Evolutionary conservation across 2,329 filamentous ascomycete genomes (phyloP).

Genomic region (Dactylellina leptospora): DNA sequence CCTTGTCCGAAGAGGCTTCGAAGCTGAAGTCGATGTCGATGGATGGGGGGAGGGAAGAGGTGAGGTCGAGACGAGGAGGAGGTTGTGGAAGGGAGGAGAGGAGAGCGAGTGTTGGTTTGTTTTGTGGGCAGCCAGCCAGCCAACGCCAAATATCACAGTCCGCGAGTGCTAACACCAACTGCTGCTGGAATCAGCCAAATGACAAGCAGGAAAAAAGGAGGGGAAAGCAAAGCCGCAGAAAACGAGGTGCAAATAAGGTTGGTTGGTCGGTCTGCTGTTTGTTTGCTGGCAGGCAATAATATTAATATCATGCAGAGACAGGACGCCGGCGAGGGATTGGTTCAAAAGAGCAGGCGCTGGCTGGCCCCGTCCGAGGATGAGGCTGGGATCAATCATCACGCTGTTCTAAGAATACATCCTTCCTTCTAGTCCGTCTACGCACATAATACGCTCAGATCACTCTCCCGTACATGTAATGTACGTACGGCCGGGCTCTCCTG

Average conservation of each 20-base stretch:
- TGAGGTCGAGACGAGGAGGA: constrained; percentile 40
- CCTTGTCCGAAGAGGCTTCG: constrained; percentile 13
- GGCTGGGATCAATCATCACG: constrained; percentile 24
- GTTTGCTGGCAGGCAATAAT: constrained; percentile 4
- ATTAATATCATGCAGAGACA: constrained; percentile 5
- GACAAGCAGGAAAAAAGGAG: background rate
- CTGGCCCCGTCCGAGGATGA: constrained; percentile 9
- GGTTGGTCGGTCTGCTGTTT: background rate
- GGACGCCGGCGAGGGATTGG: background rate
- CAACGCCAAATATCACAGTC: background rate
- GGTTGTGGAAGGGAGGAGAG: constrained; percentile 20
- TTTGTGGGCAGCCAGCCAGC: background rate
- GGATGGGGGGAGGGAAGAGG: constrained; percentile 7
- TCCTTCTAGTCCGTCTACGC: constrained; percentile 1
- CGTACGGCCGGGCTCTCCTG: constrained; percentile 3
- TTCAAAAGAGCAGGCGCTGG: background rate
- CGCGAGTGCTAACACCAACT: background rate
- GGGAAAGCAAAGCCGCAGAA: constrained; percentile 19
- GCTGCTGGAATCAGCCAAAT: background rate
- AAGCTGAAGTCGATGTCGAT: constrained; percentile 18
- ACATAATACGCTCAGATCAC: constrained; percentile 4
- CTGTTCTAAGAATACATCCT: constrained; percentile 30
- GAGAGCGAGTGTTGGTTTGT: constrained; percentile 1
- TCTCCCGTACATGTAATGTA: background rate
- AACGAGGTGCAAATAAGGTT: constrained; percentile 43